Percentiles rank a stretch among this genome's conserved stretches.
Conservation (phyloP, 257 asterid genomes). For the Fraxinus cuspidata region DNA sequence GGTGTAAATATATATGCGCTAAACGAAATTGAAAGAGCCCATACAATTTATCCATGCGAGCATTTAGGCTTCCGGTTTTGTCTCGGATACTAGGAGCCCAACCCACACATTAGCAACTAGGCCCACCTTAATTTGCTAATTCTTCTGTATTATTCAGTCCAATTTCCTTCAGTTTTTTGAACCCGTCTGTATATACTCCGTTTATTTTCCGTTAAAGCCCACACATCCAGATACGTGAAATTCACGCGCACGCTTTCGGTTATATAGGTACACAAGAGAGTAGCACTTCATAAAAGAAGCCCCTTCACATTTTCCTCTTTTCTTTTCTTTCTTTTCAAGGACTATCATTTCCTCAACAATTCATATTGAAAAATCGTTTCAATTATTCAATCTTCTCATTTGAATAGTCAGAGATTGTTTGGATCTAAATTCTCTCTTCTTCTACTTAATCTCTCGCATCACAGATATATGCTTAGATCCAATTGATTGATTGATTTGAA, state of each 20-base stretch:
- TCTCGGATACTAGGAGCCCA: too few species aligned
- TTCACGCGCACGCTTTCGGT: neutral
- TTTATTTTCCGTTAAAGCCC: neutral
- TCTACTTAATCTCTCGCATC: constrained; percentile 19
- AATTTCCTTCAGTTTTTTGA: too few species aligned
- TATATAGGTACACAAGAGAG: neutral
- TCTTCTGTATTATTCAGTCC: too few species aligned
- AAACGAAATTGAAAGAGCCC: too few species aligned
- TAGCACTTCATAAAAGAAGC: neutral
- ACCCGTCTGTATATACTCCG: too few species aligned
- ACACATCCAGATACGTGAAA: neutral
- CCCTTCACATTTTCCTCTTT: neutral
- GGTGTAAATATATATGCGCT: too few species aligned
- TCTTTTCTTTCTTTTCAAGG: neutral
- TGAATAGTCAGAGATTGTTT: constrained; percentile 39
- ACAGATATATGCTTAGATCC: constrained; percentile 26
- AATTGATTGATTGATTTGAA: constrained; percentile 22
- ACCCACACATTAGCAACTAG: too few species aligned
- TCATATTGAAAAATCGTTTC: constrained; percentile 21
- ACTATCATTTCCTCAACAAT: neutral
- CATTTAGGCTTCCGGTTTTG: too few species aligned
- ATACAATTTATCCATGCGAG: too few species aligned
- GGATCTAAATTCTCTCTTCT: constrained; percentile 40
- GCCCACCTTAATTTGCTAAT: too few species aligned
- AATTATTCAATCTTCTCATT: constrained; percentile 26